Evolutionary conservation across 2,329 filamentous ascomycete species (phyloP).

Genomic region (Coniochaeta ligniaria): DNA sequence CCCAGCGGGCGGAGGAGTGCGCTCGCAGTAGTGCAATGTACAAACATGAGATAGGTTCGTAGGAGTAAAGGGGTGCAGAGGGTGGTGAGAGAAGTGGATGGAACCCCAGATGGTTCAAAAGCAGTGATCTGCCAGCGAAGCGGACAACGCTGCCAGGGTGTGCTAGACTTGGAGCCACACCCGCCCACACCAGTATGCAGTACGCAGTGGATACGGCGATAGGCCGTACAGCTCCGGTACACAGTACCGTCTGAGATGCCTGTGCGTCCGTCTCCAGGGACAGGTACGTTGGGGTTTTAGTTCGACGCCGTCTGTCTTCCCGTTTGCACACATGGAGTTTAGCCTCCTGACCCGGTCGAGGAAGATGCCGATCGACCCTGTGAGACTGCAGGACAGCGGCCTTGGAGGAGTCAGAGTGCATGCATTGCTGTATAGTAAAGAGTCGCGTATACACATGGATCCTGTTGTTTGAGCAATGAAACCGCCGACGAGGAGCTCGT

Average conservation of each 20-base stretch:
- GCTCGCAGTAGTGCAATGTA: slow-evolving; percentile 1
- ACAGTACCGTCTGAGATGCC: background rate
- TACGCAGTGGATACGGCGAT: background rate
- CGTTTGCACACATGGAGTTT: background rate
- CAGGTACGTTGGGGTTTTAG: background rate
- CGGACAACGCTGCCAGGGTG: background rate
- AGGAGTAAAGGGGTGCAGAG: background rate
- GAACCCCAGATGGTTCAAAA: background rate
- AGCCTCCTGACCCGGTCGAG: background rate
- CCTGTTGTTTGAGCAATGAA: background rate
- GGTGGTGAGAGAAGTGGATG: background rate
- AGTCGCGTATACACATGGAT: background rate
- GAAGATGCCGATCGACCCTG: background rate
- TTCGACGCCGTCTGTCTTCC: background rate
- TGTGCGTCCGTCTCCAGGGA: background rate
- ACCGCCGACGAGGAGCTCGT: too few relatives aligned
- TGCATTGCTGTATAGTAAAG: background rate
- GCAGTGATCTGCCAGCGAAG: background rate
- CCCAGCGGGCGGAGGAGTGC: background rate
- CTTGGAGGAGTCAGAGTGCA: background rate
- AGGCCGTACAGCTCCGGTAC: background rate
- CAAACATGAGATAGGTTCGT: background rate
- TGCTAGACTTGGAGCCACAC: background rate
- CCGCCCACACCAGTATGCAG: background rate
- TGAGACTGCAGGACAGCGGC: background rate